Base-by-base conservation (phyloP, 768 basidiomycete species). In the Clitopilus passeckerianus region DNA sequence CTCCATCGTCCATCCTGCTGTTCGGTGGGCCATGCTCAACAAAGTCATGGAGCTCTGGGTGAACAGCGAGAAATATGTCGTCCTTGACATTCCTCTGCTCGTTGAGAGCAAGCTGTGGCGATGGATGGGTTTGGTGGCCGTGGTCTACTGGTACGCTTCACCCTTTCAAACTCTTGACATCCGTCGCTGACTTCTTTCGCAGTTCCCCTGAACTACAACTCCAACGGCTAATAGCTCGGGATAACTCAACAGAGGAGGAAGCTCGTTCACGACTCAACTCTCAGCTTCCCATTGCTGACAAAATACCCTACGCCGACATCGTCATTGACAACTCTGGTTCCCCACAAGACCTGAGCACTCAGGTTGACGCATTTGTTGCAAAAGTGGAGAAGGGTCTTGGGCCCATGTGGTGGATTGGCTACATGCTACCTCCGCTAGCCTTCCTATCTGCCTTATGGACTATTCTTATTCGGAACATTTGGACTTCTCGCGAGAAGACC, bases 251-350 rank as follows among this genome's bases (percentile, higher is more conserved):
- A 0, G 75, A 75, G 23, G 77, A 83, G 30, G 90, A 89, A 23
- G 97, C 96, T 0, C 73, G 77, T 33, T 73, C 90, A 0, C 85
- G 97, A 6, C 80, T 98, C 18, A 77, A 81, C 22, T 84, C 95
- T 0, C 96, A 98, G 71, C 72, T 94, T 53, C 82, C 93, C 0
- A 89, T 97, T 46, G 67, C 82, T 0, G 77, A 85, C 34, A 99
- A 98, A 70, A 76, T 94, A 5, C 66, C 75, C n/a, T 95, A 91
- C 62, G 95, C 94, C 3, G 93, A 95, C 68, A 68, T 85, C 56
- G 86, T 97, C 54, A 69, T 98, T 33, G 95, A 98, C 74, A 98
- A 98, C 70, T 92, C 91, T 6, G 93, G 93, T 1, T 78, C 87
- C 0, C 74, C 76, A 7, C 71, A 79, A 34, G 93, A 95, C 59